phyloP scores from a whole-genome alignment of 169 alveolate genomes.

The Eimeria tenella region DNA sequence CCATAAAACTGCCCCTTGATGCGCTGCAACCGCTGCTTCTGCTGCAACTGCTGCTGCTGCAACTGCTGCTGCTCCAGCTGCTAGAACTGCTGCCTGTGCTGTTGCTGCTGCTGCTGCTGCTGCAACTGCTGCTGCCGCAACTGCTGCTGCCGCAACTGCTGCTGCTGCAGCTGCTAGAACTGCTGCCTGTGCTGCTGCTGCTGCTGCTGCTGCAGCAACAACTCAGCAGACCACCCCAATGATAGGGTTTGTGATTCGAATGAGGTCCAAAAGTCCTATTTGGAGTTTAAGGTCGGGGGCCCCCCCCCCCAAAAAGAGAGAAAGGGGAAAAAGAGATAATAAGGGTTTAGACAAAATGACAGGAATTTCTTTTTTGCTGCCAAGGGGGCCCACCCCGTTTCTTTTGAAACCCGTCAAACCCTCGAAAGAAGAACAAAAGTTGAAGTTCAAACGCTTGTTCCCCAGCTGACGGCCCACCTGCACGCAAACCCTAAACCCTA shows the following conservation, averaged over 20 bases:
- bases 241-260: slow-evolving; percentile 39
- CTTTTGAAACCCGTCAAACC: slow-evolving; percentile 50
- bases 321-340: not conserved
- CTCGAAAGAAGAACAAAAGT: slow-evolving; percentile 29
- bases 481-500: slow-evolving; percentile 39
- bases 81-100: not conserved
- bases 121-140: not conserved
- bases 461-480: slow-evolving; percentile 72
- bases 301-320: slow-evolving; percentile 58
- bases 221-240: slow-evolving; percentile 45
- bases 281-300: slow-evolving; percentile 26
- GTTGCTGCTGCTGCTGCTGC: not conserved
- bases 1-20: not conserved
- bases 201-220: not conserved
- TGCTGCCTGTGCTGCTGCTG: not conserved
- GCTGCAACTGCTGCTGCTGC: slow-evolving; percentile 14
- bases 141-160: not conserved
- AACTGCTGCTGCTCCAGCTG: not conserved
- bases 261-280: not conserved
- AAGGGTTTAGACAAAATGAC: not conserved
- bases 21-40: not conserved
- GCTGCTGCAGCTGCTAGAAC: not conserved
- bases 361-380: not conserved
- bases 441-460: slow-evolving; percentile 62
- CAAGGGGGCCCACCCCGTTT: slow-evolving; percentile 64